phyloP scores from a whole-genome alignment of 2,329 filamentous ascomycete genomes.

The Plectosphaerella sp. region DNA sequence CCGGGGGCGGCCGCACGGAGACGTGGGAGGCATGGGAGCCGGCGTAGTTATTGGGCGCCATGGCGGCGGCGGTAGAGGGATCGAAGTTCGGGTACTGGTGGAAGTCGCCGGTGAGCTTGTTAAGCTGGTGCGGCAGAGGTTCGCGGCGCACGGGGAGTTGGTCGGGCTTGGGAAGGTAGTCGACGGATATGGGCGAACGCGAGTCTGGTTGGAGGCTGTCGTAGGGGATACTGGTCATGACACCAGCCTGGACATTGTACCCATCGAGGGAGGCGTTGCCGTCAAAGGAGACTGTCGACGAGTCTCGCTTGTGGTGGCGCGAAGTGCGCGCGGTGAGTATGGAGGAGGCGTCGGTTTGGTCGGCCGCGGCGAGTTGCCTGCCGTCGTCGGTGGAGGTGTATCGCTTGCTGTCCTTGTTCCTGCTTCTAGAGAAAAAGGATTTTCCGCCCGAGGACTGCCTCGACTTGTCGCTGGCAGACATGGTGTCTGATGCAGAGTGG shows the following conservation, averaged over 20 bases:
- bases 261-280: constrained; percentile 61
- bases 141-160: constrained; percentile 62
- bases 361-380: constrained; percentile 47
- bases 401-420: constrained; percentile 69
- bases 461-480: constrained; percentile 70
- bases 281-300: constrained; percentile 69
- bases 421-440: constrained; percentile 86
- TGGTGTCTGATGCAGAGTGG: constrained; percentile 20
- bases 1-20: constrained; percentile 44
- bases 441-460: constrained; percentile 72
- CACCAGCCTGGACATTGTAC: constrained; percentile 71
- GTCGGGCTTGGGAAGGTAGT: constrained; percentile 67
- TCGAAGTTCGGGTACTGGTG: constrained; percentile 84
- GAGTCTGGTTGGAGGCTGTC: constrained; percentile 63
- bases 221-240: constrained; percentile 86
- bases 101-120: constrained; percentile 72
- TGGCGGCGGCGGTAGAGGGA: constrained; percentile 34
- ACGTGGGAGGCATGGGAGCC: background rate
- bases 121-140: constrained; percentile 76
- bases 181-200: constrained; percentile 66
- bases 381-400: constrained; percentile 52
- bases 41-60: background rate
- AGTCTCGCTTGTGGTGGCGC: constrained; percentile 71
- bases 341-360: constrained; percentile 55
- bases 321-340: constrained; percentile 65